Evolutionary conservation across 805 yeast species (phyloP).

Genomic region (Spathaspora boniae): DNA sequence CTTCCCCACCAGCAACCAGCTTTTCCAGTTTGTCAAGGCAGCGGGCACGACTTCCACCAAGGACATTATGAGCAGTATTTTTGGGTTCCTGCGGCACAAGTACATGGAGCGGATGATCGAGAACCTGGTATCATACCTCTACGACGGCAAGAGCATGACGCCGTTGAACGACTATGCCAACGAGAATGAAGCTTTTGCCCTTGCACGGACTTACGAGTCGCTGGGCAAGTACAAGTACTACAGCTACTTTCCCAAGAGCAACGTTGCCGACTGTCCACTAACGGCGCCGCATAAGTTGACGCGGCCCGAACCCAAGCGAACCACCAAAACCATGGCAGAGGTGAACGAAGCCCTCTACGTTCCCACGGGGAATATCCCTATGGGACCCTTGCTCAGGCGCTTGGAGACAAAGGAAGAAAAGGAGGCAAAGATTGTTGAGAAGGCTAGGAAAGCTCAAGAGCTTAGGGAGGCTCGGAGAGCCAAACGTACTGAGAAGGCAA

Average conservation of each 20-base stretch:
- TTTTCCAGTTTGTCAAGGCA: conserved; percentile 45
- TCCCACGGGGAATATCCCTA: conserved; percentile 6
- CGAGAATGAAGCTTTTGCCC: conserved; percentile 21
- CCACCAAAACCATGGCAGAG: conserved; percentile 2
- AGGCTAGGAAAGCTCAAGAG: neutral
- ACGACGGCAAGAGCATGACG: conserved; percentile 25
- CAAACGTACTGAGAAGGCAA: conserved; percentile 1
- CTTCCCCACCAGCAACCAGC: conserved; percentile 64
- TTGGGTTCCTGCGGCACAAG: conserved; percentile 54
- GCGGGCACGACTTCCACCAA: conserved; percentile 52
- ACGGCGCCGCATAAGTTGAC: conserved; percentile 6
- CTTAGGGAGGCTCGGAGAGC: neutral
- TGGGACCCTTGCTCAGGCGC: conserved; percentile 3
- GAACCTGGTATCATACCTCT: conserved; percentile 37
- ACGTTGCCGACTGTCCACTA: conserved; percentile 9
- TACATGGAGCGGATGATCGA: conserved; percentile 53
- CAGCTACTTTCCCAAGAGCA: conserved; percentile 42
- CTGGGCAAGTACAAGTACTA: conserved; percentile 73
- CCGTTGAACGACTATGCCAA: conserved; percentile 25
- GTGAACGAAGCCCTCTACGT: conserved; percentile 3
- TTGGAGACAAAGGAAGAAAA: neutral
- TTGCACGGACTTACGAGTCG: conserved; percentile 65
- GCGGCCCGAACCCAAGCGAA: too few relatives aligned
- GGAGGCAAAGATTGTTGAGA: conserved; percentile 3
- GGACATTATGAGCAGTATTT: conserved; percentile 41